Base-by-base conservation (phyloP, 2,329 filamentous ascomycete species). In the Ceratocystis variospora region DNA sequence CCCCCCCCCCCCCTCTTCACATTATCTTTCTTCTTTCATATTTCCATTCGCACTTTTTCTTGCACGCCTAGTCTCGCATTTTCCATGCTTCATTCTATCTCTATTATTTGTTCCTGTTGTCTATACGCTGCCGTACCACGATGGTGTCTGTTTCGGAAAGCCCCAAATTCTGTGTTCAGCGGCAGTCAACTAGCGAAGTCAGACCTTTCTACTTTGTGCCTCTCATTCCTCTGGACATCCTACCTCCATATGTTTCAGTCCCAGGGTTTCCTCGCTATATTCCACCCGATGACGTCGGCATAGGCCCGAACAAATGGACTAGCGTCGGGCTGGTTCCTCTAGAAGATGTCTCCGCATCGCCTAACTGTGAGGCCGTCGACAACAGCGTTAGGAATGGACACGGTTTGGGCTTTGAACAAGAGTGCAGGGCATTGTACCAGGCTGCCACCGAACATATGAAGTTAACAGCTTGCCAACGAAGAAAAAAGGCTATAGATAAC, bases 191-290 rank as follows among this genome's bases (percentile, higher is more conserved):
- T 0, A 72, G 74, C n/a, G 70, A 68, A 28, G 68, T 70, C 46
- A 71, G 55, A 62, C 17, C 31, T 45, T 46, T 50, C 12, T 63
- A 69, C 63, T 75, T 80, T 2, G 80, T 83, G 0, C 82, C 81
- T 5, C 76, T 84, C n/a, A 75, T 84, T n/a, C 76, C 81, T 0
- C 72, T 78, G 12, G 81, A 83, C 70, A 75, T 82, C 68, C 76
- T 84, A 0, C 81, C 81, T 0, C 71, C 73, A 1, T 78, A 78
- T 74, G 68, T 82, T 3, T 72, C 77, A 4, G 71, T 81, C 10
- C 67, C 74, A 44, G 78, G 76, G 28, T 73, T 80, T 2, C 79
- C 80, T 2, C 77, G 79, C 5, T 70, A 75, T 63, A 72, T 81
- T 12, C 70, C 69, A 2, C 68, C 73, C 5, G 73, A 76, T 45